phyloP scores from a whole-genome alignment of 306 rosid species.

The Cajanus cajan region DNA sequence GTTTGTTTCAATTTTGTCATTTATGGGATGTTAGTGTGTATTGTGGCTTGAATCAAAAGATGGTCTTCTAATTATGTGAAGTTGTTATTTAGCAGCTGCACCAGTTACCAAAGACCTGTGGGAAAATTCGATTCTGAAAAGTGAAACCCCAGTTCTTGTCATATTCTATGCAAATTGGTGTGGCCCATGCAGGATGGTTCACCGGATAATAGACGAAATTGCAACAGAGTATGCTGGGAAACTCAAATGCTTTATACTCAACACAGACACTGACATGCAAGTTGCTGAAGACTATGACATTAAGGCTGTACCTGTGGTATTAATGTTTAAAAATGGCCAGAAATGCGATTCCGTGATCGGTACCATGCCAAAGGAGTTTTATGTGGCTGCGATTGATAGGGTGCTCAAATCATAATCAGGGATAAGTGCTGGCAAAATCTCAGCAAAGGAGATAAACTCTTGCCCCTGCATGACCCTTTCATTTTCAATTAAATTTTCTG shows the following conservation, averaged over 20 bases:
- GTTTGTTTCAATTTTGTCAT: background rate
- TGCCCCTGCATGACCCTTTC: slow-evolving; percentile 17
- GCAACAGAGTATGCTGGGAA: slow-evolving; percentile 68
- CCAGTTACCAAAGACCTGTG: slow-evolving; percentile 66
- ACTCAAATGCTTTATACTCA: slow-evolving; percentile 70
- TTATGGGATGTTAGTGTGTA: slow-evolving; percentile 5
- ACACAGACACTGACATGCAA: slow-evolving; percentile 68
- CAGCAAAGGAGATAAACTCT: slow-evolving; percentile 10
- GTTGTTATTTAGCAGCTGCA: slow-evolving; percentile 53
- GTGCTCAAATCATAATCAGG: slow-evolving; percentile 49
- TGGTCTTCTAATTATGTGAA: slow-evolving; percentile 25
- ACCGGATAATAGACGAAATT: slow-evolving; percentile 76
- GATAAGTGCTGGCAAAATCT: background rate
- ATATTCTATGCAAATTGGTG: slow-evolving; percentile 95
- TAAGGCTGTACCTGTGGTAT: slow-evolving; percentile 92
- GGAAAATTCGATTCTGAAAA: slow-evolving; percentile 58
- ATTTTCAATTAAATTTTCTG: slow-evolving; percentile 28
- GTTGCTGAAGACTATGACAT: slow-evolving; percentile 77
- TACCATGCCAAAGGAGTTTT: slow-evolving; percentile 95
- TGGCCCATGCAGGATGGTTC: slow-evolving; percentile 95
- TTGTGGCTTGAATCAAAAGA: slow-evolving; percentile 12
- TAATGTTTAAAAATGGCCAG: slow-evolving; percentile 79
- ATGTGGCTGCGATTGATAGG: slow-evolving; percentile 84
- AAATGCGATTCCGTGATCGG: slow-evolving; percentile 78
- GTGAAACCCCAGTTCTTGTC: slow-evolving; percentile 77